Evolutionary conservation across 768 basidiomycete species (phyloP), one percentile per base, ranked within the genome.

Genomic region (Phanerodontia chrysosporium): DNA sequence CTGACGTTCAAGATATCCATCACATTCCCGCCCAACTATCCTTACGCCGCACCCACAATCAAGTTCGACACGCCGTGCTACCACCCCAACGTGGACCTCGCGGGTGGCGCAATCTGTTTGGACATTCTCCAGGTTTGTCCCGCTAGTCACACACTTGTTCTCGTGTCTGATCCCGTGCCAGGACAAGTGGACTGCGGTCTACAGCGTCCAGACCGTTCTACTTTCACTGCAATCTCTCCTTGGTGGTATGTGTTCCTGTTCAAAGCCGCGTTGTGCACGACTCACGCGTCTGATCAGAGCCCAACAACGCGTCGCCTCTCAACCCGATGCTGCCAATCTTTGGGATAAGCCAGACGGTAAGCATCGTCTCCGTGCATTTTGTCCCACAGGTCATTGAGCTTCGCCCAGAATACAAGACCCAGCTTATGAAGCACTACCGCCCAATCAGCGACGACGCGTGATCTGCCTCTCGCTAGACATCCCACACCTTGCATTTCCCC

Each of bases 131-230:
- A 95, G 80, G 90, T 84, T 58, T 16, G 75, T 70, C 27, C n/a
- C 28, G 8, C 18, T 18, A n/a, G 36, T 49, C n/a, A 9, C 22
- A 8, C 52, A 13, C 18, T 36, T 36, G 39, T 22, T 35, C 27
- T 5, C 13, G 8, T n/a, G 14, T 27, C 39, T 49, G 25, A 51
- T 42, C 42, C 16, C 22, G 7, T 16, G 16, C 10, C 62, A 92
- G 89, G 92, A 94, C 73, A 91, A 94, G 68, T 95, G 93, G 94
- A 92, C 90, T 2, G 92, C 94, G 7, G 89, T 95, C 1, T 93
- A 95, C 72, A 92, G 90, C 59, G 93, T 95, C 35, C 90, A 93
- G 64, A 94, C 92, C 0, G 89, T 96, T 44, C 80, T 96, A 21
- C 75, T 95, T 9, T 95, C 93, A 13, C 72, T 96, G 57, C 94